Evolutionary conservation across 768 basidiomycete genomes (phyloP), one percentile per base, ranked within the genome.

Genomic region (Daedalea quercina): DNA sequence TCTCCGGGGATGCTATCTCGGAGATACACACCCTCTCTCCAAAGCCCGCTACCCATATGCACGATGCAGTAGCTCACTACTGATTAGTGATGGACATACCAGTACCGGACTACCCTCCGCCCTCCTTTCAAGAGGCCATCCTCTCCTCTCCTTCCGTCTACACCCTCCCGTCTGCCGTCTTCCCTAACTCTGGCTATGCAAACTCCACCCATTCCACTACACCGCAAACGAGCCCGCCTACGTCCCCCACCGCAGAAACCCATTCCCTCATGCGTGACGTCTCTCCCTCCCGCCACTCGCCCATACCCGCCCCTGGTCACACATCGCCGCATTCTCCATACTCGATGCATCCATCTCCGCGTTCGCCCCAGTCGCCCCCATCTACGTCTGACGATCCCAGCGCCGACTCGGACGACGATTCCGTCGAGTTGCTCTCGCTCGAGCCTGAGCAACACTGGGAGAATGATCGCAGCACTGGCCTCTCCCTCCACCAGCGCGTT

Each of bases 51-150:
- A n/a, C n/a, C n/a, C n/a, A n/a, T n/a, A n/a, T n/a, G n/a, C n/a
- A n/a, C n/a, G n/a, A n/a, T n/a, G n/a, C n/a, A n/a, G n/a, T n/a
- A n/a, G n/a, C n/a, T n/a, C n/a, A n/a, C n/a, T n/a, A n/a, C n/a
- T n/a, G n/a, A n/a, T n/a, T n/a, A 57, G 50, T 33, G 8, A 12
- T 24, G 20, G 46, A 63, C 61, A 61, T 57, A 37, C 44, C 56
- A 25, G 69, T 73, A 44, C 79, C 82, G 24, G 78, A 87, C 62
- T 85, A 85, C 61, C 85, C 84, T 7, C 88, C 88, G 12, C 87
- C 88, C 24, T 80, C 85, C 12, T 87, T 88, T 59, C 80, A 81
- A 55, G 87, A 90, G 66, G 84, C 84, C n/a, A 60, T 70, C 3
- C 37, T 40, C 19, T 57, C 63, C 20, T 59, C 66, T 15, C 56